Conservation (phyloP, 805 yeast genomes). For the Yamadazyma insecticola region DNA sequence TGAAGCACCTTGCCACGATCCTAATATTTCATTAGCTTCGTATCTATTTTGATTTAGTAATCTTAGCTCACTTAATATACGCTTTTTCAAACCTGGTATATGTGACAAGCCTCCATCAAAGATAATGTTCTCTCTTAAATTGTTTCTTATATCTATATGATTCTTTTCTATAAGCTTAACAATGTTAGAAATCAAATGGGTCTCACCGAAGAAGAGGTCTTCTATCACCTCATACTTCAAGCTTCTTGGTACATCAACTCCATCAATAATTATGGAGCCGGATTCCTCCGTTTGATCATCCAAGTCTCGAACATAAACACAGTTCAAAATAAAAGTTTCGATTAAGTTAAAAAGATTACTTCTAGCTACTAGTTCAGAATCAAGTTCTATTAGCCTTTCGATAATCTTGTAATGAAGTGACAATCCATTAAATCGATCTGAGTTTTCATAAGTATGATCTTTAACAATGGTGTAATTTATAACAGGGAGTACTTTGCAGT, state of each 20-base stretch:
- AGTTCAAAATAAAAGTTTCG: constrained; percentile 4
- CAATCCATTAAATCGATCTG: too few relatives aligned
- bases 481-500: constrained; percentile 14
- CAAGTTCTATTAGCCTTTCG: constrained; percentile 1
- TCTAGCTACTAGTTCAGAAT: not conserved
- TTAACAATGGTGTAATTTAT: constrained; percentile 20
- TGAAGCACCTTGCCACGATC: constrained; percentile 31
- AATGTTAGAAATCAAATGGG: too few relatives aligned
- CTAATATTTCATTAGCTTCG: constrained; percentile 11
- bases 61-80: constrained; percentile 12
- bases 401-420: constrained; percentile 8
- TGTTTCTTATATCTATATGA: constrained; percentile 17
- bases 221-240: too few relatives aligned
- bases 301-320: too few relatives aligned
- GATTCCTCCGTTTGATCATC: too few relatives aligned
- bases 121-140: constrained; percentile 16
- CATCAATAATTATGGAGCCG: too few relatives aligned
- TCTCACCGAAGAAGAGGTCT: too few relatives aligned
- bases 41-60: constrained; percentile 1
- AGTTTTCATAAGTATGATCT: too few relatives aligned
- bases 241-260: too few relatives aligned
- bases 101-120: constrained; percentile 20
- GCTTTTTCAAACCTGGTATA: constrained; percentile 19
- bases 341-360: too few relatives aligned
- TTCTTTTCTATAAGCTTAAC: too few relatives aligned